Conservation (phyloP, 352 stramenopile genomes). For the Pythium sp. region DNA sequence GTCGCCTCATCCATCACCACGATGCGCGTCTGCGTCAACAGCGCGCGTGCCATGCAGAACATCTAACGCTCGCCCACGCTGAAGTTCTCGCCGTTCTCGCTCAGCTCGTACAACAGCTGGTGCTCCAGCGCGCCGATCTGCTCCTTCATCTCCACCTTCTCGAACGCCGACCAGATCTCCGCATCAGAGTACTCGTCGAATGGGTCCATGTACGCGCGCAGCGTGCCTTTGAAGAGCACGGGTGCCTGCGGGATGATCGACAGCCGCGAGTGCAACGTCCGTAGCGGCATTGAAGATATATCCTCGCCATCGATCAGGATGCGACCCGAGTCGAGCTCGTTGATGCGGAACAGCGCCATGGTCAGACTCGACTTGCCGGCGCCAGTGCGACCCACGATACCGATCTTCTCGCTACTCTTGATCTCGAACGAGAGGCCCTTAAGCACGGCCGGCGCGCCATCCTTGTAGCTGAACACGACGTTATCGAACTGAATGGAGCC, state of each 20-base stretch:
- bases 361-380: constrained; percentile 86
- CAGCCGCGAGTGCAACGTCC: constrained; percentile 82
- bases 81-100: constrained; percentile 92
- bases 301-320: constrained; percentile 93
- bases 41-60: constrained; percentile 92
- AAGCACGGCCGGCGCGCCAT: constrained; percentile 53
- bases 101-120: constrained; percentile 67
- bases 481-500: constrained; percentile 85
- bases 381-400: constrained; percentile 89
- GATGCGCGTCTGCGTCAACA: constrained; percentile 85
- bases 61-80: constrained; percentile 94
- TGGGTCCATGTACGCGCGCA: constrained; percentile 52
- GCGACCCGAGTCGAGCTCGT: constrained; percentile 85
- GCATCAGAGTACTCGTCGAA: constrained; percentile 78
- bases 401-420: constrained; percentile 79
- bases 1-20: constrained; percentile 89
- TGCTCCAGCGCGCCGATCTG: constrained; percentile 48
- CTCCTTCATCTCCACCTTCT: constrained; percentile 20
- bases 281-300: constrained; percentile 88
- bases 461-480: constrained; percentile 87
- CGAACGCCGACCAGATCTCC: constrained; percentile 43
- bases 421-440: constrained; percentile 70
- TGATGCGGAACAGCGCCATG: constrained; percentile 90
- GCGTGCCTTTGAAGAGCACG: constrained; percentile 89
- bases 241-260: constrained; percentile 93